phyloP scores from a whole-genome alignment of 352 stramenopile genomes.

The Pythium biforme region DNA sequence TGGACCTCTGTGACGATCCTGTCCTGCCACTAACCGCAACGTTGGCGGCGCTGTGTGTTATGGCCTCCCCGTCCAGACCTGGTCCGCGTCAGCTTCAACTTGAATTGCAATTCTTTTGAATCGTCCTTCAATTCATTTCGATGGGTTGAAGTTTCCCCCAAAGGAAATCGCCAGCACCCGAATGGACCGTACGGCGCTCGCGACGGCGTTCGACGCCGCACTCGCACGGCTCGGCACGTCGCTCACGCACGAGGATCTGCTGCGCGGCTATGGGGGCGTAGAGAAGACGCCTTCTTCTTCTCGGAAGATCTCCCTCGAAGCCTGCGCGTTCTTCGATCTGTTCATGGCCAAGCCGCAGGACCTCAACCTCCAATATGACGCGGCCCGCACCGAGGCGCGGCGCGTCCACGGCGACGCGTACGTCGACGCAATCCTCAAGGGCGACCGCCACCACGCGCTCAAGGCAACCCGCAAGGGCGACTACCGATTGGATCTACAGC shows the following conservation, averaged over 20 bases:
- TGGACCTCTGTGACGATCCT: no score
- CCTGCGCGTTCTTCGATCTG: constrained; percentile 4
- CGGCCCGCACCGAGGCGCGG: neutral
- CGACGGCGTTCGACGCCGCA: constrained; percentile 6
- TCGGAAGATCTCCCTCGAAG: neutral
- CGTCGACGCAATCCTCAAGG: constrained; percentile 5
- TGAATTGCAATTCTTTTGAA: no score
- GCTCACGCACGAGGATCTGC: constrained; percentile 3
- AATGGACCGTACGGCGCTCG: neutral
- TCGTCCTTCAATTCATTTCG: no score
- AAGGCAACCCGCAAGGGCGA: constrained; percentile 1
- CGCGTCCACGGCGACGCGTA: constrained; percentile 6
- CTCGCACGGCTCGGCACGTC: neutral
- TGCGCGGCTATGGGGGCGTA: neutral
- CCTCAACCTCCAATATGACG: constrained; percentile 3
- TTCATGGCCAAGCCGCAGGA: neutral
- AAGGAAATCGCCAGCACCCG: no score
- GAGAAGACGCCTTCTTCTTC: neutral
- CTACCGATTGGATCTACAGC: constrained; percentile 3
- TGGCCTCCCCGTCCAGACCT: no score
- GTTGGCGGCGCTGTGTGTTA: no score
- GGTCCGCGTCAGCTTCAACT: no score
- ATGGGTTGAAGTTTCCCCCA: no score
- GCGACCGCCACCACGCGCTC: neutral
- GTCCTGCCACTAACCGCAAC: no score